Base-by-base conservation (phyloP, 148 eudicot species). In the Nyssa sinensis region DNA sequence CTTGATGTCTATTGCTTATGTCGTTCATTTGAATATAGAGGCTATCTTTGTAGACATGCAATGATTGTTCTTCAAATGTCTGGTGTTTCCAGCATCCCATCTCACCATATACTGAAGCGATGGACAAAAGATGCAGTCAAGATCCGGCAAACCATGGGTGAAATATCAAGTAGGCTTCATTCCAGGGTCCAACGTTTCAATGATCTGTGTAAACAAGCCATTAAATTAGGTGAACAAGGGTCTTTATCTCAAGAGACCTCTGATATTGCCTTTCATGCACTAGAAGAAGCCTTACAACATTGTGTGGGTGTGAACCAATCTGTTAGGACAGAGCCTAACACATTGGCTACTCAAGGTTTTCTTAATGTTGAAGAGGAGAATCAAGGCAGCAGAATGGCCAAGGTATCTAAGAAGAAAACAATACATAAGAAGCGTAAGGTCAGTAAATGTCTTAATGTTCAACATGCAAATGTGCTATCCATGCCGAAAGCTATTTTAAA, bases 61-160 rank as follows among this genome's bases (percentile, higher is more conserved):
- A n/a, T n/a, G n/a, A n/a, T n/a, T n/a, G n/a, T n/a, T n/a, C n/a
- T n/a, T n/a, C n/a, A n/a, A n/a, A n/a, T n/a, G n/a, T n/a, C n/a
- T n/a, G n/a, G n/a, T n/a, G n/a, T n/a, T n/a, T n/a, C n/a, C n/a
- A n/a, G n/a, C n/a, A n/a, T n/a, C n/a, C n/a, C n/a, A n/a, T n/a
- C n/a, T n/a, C n/a, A n/a, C n/a, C n/a, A n/a, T n/a, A n/a, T n/a
- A n/a, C n/a, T n/a, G n/a, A n/a, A n/a, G n/a, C n/a, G n/a, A n/a
- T n/a, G n/a, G n/a, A n/a, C n/a, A n/a, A 66, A 78, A 29, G 72
- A 66, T 72, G 75, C 80, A 19, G n/a, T n/a, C n/a, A 78, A 71
- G 51, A 66, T 21, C 19, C 64, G 32, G 39, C 65, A 35, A 60
- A 63, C 30, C 0, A n/a, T 69, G 67, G 27, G 10, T 7, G 25